A percentile compares a stretch with the other conserved stretches of the same genome.
Evolutionary conservation across 257 asterid genomes (phyloP).

Genomic region (Echites panduratus): DNA sequence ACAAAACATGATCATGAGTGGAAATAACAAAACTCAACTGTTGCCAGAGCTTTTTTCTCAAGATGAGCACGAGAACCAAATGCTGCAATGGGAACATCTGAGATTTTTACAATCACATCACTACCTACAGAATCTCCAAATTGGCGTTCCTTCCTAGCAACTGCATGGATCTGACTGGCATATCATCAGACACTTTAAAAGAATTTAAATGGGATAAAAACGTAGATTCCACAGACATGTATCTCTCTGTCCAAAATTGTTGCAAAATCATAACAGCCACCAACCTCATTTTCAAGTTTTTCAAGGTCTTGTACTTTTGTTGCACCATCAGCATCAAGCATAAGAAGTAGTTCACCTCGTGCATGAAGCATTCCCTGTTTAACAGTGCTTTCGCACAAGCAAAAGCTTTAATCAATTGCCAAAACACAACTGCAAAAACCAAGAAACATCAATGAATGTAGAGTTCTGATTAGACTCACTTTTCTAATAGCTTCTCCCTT

Average conservation of each 20-base stretch:
- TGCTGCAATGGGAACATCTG: constrained; percentile 76
- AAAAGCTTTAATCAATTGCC: constrained; percentile 41
- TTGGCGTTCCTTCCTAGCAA: constrained; percentile 50
- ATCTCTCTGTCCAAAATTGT: background rate
- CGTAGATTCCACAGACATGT: background rate
- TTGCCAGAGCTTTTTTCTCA: constrained; percentile 90
- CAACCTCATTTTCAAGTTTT: constrained; percentile 94
- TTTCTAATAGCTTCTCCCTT: constrained; percentile 99
- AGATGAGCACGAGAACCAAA: constrained; percentile 99
- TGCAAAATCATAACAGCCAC: constrained; percentile 18
- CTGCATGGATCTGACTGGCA: constrained; percentile 74
- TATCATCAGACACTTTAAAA: constrained; percentile 29
- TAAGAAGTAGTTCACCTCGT: constrained; percentile 89
- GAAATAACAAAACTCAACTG: constrained; percentile 58
- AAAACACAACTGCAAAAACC: constrained; percentile 4
- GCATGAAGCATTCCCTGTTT: constrained; percentile 99
- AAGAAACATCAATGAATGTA: constrained; percentile 8
- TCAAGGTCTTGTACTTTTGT: constrained; percentile 85
- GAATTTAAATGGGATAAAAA: constrained; percentile 1
- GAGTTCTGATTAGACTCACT: constrained; percentile 54
- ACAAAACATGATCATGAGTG: constrained; percentile 13
- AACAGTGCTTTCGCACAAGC: constrained; percentile 83
- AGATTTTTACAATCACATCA: constrained; percentile 48
- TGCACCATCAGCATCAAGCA: constrained; percentile 99
- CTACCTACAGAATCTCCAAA: constrained; percentile 44